Base-by-base conservation (phyloP, 1,139 yeast species). In the Sugiyamaella paludigena region DNA sequence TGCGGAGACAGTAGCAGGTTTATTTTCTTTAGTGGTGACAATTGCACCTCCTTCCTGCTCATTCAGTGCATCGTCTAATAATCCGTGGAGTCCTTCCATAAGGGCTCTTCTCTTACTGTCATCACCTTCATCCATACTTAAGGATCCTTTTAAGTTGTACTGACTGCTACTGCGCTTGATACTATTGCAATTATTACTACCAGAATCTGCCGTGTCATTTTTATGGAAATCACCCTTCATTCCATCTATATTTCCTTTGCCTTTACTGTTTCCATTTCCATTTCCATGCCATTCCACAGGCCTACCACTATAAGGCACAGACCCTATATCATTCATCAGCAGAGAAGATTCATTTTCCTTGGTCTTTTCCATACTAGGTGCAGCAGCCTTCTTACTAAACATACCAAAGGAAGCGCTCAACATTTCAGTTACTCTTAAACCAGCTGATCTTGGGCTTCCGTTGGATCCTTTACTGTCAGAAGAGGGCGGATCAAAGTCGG, bases 141-240 rank as follows among this genome's bases (percentile, higher is more conserved):
- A 19, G 10, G 45, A 42, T 27, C 34, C 45, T 29, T 42, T 42
- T 11, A 29, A 42, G 31, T 42, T 34, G 39, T 34, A 35, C 4
- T 24, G 24, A 32, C 45, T 41, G 8, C 34, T 39, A 15, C 40
- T 16, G 7, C 28, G 40, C n/a, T 42, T 35, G 8, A 35, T 30
- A 29, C 45, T 42, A n/a, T 40, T 42, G 24, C 45, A 31, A 33
- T 40, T 42, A 36, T 13, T 29, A 28, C 36, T 29, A n/a, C n/a
- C n/a, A n/a, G n/a, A n/a, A n/a, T n/a, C n/a, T n/a, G 11, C 31
- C 30, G 24, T 35, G 9, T 3, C 30, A 29, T 36, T 33, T 10
- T 29, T n/a, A 4, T 28, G 40, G 7, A 34, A 35, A 35, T 30
- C 26, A 10, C 36, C 35, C 19, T 29, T 42, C 10, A 19, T 19